Conservation (phyloP, 2,329 filamentous ascomycete genomes). For the Trichoderma sp. region DNA sequence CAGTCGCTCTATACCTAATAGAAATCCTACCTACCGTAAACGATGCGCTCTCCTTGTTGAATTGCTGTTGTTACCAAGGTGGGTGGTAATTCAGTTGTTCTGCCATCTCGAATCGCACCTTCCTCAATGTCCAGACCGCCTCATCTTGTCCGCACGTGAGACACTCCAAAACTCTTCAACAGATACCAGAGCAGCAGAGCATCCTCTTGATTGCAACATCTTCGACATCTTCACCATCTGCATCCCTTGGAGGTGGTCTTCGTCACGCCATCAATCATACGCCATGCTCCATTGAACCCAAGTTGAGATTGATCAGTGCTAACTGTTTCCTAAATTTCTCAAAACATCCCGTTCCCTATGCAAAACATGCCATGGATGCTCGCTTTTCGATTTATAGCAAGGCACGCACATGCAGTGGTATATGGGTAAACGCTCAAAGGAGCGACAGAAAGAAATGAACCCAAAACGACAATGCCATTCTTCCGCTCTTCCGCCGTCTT, state of each 20-base stretch:
- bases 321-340: background rate
- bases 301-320: conserved; percentile 13
- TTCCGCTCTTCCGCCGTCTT: conserved; percentile 5
- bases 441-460: background rate
- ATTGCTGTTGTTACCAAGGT: no score
- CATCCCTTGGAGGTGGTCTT: background rate
- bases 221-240: background rate
- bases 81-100: no score
- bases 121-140: background rate
- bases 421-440: background rate
- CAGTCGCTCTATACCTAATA: no score
- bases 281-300: background rate
- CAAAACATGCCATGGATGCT: conserved; percentile 15
- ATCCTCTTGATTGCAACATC: background rate
- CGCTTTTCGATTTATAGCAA: background rate
- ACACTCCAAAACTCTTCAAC: no score
- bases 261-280: background rate
- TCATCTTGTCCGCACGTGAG: background rate
- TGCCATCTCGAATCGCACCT: no score
- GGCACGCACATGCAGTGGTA: conserved; percentile 11
- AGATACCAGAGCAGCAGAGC: no score
- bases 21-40: no score
- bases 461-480: background rate
- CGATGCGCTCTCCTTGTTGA: no score
- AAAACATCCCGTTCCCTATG: conserved; percentile 9